Evolutionary conservation across 805 yeast species (phyloP), one percentile per base, ranked within the genome.

Genomic region (Monosporozyma aquatica): DNA sequence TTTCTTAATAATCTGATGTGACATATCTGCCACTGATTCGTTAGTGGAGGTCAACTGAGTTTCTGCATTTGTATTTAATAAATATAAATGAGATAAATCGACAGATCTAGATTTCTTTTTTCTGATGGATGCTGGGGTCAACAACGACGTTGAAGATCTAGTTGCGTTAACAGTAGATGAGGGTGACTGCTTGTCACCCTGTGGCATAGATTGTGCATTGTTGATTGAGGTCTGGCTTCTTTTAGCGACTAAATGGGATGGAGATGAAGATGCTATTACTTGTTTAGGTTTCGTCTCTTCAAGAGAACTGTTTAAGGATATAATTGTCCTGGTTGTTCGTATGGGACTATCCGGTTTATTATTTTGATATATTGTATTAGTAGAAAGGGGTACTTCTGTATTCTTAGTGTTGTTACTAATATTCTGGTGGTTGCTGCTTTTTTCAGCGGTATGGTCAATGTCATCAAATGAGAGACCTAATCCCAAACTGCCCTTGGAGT

Each of bases 1-100:
- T 48, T 68, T 75, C 43, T 69, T 71, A 47, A 76, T 67, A 47
- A 70, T 47, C 52, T 69, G 70, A 45, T 78, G 82, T 28, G 73
- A 68, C 43, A 71, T 66, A 58, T 74, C 81, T 1, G 74, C 72
- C 43, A 71, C 55, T 10, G 60, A 53, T 48, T 68, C 70, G 42
- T 61, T 64, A 1, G 71, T 66, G 11, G 66, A 46, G 0, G 69
- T 67, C 18, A 55, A 44, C 44, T 62, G 69, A 6, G 66, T 46
- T 8, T 64, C 61, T 21, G 52, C 59, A 38, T 50, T 50, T 18
- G 59, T 51, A 38, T 58, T 64, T 51, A 60, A 49, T 39, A 62
- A 46, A 45, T 68, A 68, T 47, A 69, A 41, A 43, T 69, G 72
- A 2, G 73, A 68, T 29, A 69, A 48, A 49, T 68, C 72, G 7